A percentile compares a stretch with the other conserved stretches of the same genome.
Evolutionary conservation across 371 early-diverging fungal genomes (phyloP).

Genomic region (Mortierella sp.): DNA sequence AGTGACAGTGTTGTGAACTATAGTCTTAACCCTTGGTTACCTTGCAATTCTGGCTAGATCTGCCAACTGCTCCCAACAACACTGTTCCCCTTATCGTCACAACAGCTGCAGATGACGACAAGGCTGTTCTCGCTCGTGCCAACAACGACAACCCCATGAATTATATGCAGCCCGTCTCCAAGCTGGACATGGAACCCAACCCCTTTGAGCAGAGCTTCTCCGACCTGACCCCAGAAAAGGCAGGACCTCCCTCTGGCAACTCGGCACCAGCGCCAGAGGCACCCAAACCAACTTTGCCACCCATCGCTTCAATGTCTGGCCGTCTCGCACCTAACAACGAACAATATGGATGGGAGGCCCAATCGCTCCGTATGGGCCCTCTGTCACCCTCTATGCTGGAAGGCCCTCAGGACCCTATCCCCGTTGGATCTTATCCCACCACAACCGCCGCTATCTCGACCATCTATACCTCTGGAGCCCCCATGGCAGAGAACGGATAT

Average conservation of each 20-base stretch:
- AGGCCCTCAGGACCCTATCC: slow-evolving; percentile 68
- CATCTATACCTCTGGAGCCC: slow-evolving; percentile 41
- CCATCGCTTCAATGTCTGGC: slow-evolving; percentile 50
- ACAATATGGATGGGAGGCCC: slow-evolving; percentile 71
- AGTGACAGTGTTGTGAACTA: too few relatives aligned
- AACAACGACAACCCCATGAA: slow-evolving; percentile 24
- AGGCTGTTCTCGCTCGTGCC: slow-evolving; percentile 16
- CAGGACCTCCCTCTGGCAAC: slow-evolving; percentile 46
- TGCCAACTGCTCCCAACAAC: slow-evolving; percentile 20
- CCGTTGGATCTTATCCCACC: slow-evolving; percentile 22
- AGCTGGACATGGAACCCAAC: slow-evolving; percentile 86
- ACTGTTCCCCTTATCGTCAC: slow-evolving; percentile 34
- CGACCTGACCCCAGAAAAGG: slow-evolving; percentile 50
- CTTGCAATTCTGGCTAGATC: slow-evolving; percentile 25
- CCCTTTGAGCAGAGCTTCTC: slow-evolving; percentile 90
- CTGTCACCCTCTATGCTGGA: slow-evolving; percentile 82
- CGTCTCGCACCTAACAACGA: slow-evolving; percentile 60
- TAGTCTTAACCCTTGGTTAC: slow-evolving; percentile 1
- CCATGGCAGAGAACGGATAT: slow-evolving; percentile 50
- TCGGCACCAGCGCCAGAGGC: slow-evolving; percentile 21
- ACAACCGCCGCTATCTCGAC: slow-evolving; percentile 24
- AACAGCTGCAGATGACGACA: slow-evolving; percentile 34
- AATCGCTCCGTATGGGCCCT: slow-evolving; percentile 78
- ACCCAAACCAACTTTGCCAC: slow-evolving; percentile 46
- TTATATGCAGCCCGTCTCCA: slow-evolving; percentile 54